Evolutionary conservation across 2,329 filamentous ascomycete genomes (phyloP), one percentile per base, ranked within the genome.

Genomic region (Alternaria arborescens): DNA sequence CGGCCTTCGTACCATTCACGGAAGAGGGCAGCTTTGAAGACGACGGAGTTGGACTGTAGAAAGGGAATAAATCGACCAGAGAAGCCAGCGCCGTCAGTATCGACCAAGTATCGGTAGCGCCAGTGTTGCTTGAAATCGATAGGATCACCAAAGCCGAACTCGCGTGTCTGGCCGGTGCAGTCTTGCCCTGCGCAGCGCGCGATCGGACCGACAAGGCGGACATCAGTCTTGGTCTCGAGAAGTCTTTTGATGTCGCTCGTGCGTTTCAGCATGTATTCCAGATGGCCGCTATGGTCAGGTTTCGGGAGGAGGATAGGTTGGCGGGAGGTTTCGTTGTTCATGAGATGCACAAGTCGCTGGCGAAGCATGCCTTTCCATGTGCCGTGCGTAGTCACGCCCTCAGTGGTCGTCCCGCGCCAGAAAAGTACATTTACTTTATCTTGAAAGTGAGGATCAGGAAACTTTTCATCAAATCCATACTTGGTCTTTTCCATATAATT

Each of bases 1-100:
- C 92, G 86, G 51, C 89, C 88, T 60, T 91, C 90, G 77, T 89
- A 92, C 92, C 92, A 96, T 72, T 92, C 88, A 24, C 88, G 85
- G 77, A 94, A 94, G 7, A 94, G 82, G 0, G 88, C 88, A 1
- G 87, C 86, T 65, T 92, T 84, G 72, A 95, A 87, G 0, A 91
- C 91, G 5, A 93, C 82, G 48, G 85, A 89, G 63, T 82, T 81
- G 16, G 90, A 92, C 47, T 86, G 85, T 5, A 95, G 76, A 59
- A 89, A 88, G 0, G 86, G 84, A 10, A 92, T 77, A 66, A 92
- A 85, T 30, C 86, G 83, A 14, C 90, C 86, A 0, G 88, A 89
- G 59, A 91, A 91, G 18, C 87, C 84, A 0, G 85, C 84, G 8
- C 88, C 87, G 74, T 95, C 92, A 5, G 90, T 82, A 59, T 94